Evolutionary conservation across 257 asterid genomes (phyloP).

Genomic region (Paulownia fortunei): DNA sequence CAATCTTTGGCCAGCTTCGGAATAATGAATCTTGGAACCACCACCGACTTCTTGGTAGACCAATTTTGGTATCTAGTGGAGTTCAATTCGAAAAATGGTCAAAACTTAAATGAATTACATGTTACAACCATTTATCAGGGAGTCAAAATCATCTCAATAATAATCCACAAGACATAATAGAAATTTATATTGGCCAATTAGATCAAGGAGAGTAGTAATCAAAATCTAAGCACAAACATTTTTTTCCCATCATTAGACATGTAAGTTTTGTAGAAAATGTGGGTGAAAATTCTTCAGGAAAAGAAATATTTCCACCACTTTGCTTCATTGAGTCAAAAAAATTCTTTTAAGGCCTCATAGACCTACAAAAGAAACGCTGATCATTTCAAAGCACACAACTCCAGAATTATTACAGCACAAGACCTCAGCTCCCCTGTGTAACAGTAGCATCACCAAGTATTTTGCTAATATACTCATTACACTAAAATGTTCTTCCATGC

Average conservation of each 20-base stretch:
- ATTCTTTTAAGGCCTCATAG: not conserved
- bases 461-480: not conserved
- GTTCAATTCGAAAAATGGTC: slow-evolving; percentile 28
- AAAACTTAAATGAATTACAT: slow-evolving; percentile 14
- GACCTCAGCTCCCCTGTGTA: not conserved
- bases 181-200: slow-evolving; percentile 10
- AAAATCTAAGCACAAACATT: not conserved
- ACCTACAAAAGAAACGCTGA: slow-evolving; percentile 5
- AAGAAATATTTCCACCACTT: slow-evolving; percentile 1
- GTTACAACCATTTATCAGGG: not conserved
- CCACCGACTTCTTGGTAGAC: slow-evolving; percentile 65
- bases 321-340: slow-evolving; percentile 13
- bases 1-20: slow-evolving; percentile 45
- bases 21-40: slow-evolving; percentile 40
- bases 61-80: slow-evolving; percentile 81
- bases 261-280: not conserved
- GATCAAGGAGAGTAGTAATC: slow-evolving; percentile 7
- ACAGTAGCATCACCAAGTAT: slow-evolving; percentile 14
- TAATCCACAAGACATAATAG: slow-evolving; percentile 17
- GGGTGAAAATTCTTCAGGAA: not conserved
- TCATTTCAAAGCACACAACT: slow-evolving; percentile 3
- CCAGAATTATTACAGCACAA: not conserved
- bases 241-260: not conserved
- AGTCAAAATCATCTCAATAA: slow-evolving; percentile 15
- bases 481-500: not conserved